Base-by-base conservation (phyloP, 192 early-diverging fungal species). In the Glomus cerebriforme region DNA sequence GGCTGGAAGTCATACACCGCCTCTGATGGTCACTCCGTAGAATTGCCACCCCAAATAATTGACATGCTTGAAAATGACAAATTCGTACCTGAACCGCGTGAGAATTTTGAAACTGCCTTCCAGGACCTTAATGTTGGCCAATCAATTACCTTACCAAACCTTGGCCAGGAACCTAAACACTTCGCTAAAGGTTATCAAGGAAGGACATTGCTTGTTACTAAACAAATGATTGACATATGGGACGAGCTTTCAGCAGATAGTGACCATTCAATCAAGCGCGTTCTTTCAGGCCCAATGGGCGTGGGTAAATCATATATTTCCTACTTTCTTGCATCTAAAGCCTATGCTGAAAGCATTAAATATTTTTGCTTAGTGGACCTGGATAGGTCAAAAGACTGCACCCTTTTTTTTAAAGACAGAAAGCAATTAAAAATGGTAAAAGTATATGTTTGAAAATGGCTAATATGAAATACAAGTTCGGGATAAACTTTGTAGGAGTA, bases 311-410 rank as follows among this genome's bases (percentile, higher is more conserved):
- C 49, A 54, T 54, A 54, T 22, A 22, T 54, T 19, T 19, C 49
- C 3, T 79, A 75, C 32, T 80, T 80, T 45, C 79, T 80, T 31
- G 81, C 81, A 22, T 37, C 78, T n/a, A 80, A 15, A 19, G 81
- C 79, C 0, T 82, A 82, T 29, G 78, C 79, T 15, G 73, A 80
- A 70, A 62, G 63, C n/a, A n/a, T n/a, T n/a, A n/a, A n/a, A n/a
- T n/a, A n/a, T n/a, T n/a, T n/a, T n/a, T n/a, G n/a, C n/a, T n/a
- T n/a, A n/a, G n/a, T n/a, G n/a, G n/a, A n/a, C n/a, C n/a, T n/a
- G n/a, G n/a, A n/a, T n/a, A n/a, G n/a, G n/a, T n/a, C n/a, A n/a
- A n/a, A n/a, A n/a, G n/a, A n/a, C n/a, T n/a, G n/a, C n/a, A n/a
- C n/a, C n/a, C n/a, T n/a, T n/a, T n/a, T n/a, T n/a, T n/a, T n/a